These are phyloP conservation scores for Dothistroma septosporum DNA, from an alignment of 2,329 filamentous ascomycete species.

Conservation along the genomic window DNA sequence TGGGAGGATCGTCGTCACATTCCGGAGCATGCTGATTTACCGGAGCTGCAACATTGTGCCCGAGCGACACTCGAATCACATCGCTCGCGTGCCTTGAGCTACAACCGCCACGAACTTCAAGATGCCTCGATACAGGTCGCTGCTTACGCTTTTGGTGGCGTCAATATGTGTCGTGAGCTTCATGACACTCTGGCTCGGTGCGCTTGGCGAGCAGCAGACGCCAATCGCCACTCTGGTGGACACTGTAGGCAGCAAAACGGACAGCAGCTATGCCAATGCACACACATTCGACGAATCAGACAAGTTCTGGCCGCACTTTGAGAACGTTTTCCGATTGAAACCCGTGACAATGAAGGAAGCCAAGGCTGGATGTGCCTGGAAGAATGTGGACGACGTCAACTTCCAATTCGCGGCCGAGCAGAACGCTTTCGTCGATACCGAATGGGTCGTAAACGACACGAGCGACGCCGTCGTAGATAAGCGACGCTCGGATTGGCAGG, in stretches of 20 bases:
- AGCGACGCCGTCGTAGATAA: not conserved
- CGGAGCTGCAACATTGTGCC: not conserved
- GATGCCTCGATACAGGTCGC: not conserved
- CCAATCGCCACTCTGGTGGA: not conserved
- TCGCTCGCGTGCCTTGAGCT: not conserved
- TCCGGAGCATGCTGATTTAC: not conserved
- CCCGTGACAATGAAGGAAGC: constrained; percentile 6
- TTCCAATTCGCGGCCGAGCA: constrained; percentile 3
- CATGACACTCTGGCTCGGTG: not conserved
- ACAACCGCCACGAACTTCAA: not conserved
- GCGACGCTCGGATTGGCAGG: not conserved
- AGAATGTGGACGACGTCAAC: not conserved
- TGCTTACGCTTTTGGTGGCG: not conserved
- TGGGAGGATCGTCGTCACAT: not conserved
- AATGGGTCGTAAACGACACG: not conserved
- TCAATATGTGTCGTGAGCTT: not conserved
- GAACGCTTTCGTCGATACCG: not conserved
- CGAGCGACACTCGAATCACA: not conserved
- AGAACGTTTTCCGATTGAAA: not conserved
- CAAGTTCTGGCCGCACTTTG: constrained; percentile 4
- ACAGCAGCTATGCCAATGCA: not conserved
- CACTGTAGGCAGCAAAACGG: not conserved
- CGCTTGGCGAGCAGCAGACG: not conserved
- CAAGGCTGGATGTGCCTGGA: constrained; percentile 1
- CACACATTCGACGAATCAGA: constrained; percentile 1